Conservation (phyloP, 345 rosid species). For the Hevea brasiliensis region DNA sequence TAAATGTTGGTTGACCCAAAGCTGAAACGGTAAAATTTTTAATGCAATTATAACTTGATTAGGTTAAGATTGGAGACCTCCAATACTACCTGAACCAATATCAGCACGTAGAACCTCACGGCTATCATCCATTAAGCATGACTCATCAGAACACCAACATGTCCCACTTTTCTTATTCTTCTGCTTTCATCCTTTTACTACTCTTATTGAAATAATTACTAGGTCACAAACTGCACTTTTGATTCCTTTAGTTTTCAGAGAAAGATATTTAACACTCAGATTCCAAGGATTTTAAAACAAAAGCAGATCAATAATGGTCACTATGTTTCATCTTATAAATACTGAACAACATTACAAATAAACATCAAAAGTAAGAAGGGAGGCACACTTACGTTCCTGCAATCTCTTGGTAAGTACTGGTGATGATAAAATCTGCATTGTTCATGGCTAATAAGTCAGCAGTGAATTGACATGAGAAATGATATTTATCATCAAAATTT, state of each 20-base stretch:
- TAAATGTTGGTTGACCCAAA: background rate
- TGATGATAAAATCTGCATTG: conserved; percentile 93
- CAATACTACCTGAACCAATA: background rate
- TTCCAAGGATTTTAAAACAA: background rate
- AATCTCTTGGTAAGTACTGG: conserved; percentile 98
- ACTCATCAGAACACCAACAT: background rate
- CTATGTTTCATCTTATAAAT: background rate
- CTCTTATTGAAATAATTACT: background rate
- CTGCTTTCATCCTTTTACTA: background rate
- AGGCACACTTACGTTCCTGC: conserved; percentile 84
- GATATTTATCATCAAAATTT: conserved; percentile 86
- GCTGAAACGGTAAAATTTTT: background rate
- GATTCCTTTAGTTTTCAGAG: background rate
- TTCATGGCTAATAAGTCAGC: conserved; percentile 98
- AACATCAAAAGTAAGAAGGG: background rate
- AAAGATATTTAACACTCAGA: background rate
- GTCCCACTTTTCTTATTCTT: background rate
- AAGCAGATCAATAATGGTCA: background rate
- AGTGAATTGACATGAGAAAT: conserved; percentile 96
- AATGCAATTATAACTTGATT: background rate
- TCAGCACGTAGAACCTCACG: background rate
- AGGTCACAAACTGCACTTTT: background rate
- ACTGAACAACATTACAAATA: too few relatives aligned
- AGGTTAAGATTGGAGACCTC: background rate
- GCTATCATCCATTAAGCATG: background rate